These are phyloP conservation scores for Monascus purpureus DNA, from an alignment of 495 filamentous ascomycete species.

Conservation along the genomic window DNA sequence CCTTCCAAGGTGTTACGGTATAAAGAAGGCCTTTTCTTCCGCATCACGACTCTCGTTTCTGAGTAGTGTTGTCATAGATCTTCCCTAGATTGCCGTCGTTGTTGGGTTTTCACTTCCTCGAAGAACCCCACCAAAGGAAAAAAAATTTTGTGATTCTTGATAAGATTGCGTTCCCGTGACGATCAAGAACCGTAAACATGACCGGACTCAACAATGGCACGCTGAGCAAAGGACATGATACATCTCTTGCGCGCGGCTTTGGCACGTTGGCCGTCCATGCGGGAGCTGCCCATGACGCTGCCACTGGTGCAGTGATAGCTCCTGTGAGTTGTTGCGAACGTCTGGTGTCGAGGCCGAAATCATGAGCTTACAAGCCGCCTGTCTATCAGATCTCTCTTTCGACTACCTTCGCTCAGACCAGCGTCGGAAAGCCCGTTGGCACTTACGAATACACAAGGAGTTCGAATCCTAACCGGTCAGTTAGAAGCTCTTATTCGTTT, in stretches of 20 bases:
- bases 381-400: constrained; percentile 67
- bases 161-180: constrained; percentile 1
- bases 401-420: constrained; percentile 81
- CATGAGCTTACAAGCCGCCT: constrained; percentile 7
- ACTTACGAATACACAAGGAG: constrained; percentile 81
- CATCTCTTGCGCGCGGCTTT: constrained; percentile 53
- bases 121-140: too few species aligned
- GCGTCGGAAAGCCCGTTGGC: constrained; percentile 75
- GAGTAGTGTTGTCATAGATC: too few species aligned
- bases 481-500: constrained; percentile 1
- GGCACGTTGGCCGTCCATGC: constrained; percentile 91
- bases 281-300: constrained; percentile 75
- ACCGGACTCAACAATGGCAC: too few species aligned
- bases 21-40: too few species aligned
- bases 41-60: too few species aligned
- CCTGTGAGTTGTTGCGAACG: constrained; percentile 34
- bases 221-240: neutral
- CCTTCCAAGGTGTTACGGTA: too few species aligned
- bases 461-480: constrained; percentile 77
- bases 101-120: too few species aligned
- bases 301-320: constrained; percentile 89
- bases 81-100: too few species aligned
- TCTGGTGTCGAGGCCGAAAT: constrained; percentile 1
- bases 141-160: too few species aligned
- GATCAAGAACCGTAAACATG: too few species aligned